phyloP scores from a whole-genome alignment of 164 flowering plant species.

The Chloranthus sessilifolius region DNA sequence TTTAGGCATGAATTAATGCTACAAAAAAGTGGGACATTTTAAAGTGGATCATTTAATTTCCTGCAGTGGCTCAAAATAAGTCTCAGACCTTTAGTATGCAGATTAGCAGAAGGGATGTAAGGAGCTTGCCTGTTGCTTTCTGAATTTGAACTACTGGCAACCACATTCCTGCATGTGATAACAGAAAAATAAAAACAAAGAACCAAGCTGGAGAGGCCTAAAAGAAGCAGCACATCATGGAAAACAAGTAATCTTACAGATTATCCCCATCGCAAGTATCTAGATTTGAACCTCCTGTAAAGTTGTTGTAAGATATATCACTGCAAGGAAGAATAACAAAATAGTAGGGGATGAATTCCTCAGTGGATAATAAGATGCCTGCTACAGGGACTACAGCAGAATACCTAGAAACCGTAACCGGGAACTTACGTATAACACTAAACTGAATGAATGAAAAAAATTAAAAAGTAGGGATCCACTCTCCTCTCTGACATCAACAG shows the following conservation, averaged over 20 bases:
- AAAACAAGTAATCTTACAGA: not conserved
- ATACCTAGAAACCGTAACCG: too few species aligned
- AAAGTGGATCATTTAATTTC: not conserved
- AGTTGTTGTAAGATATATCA: slow-evolving; percentile 18
- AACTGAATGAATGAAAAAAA: slow-evolving; percentile 1
- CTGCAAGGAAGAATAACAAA: not conserved
- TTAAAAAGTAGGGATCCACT: not conserved
- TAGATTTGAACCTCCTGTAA: not conserved
- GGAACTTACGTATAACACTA: too few species aligned
- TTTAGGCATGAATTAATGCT: slow-evolving; percentile 20
- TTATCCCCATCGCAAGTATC: not conserved
- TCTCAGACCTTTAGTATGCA: not conserved
- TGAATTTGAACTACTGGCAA: slow-evolving; percentile 3
- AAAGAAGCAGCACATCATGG: not conserved
- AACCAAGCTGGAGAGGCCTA: not conserved
- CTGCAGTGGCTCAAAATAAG: not conserved
- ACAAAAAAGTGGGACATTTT: not conserved
- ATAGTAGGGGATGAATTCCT: not conserved
- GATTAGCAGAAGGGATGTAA: not conserved
- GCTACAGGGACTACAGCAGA: too few species aligned
- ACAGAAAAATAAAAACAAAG: not conserved
- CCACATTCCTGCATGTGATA: not conserved
- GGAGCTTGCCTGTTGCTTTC: slow-evolving; percentile 5
- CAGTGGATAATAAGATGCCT: too few species aligned
- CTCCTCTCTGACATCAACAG: too few species aligned